Evolutionary conservation across 805 yeast genomes (phyloP), one percentile per base, ranked within the genome.

Genomic region (Blastobotrys parvus): DNA sequence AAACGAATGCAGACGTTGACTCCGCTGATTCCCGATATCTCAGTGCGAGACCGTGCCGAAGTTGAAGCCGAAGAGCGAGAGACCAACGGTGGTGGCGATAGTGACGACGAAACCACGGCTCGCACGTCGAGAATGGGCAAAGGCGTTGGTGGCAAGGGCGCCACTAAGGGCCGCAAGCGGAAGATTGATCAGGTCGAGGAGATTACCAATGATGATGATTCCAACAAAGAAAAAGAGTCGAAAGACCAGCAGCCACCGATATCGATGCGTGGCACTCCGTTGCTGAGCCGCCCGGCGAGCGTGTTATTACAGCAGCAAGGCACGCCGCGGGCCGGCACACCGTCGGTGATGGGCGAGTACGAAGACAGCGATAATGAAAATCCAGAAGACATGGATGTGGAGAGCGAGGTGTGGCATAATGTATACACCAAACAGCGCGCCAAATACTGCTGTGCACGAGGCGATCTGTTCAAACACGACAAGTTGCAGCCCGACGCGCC

Each of bases 11-110:
- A 77, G 41, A 71, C 78, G 38, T 68, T 92, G 41, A 72, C 78
- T 4, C 95, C 95, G 0, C 66, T 86, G 47, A 90, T 92, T 32
- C 99, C 99, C 0, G 94, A 92, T 55, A 85, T 92, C 42, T 72
- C 76, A 0, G 74, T 92, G 3, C 71, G 88, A 51, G 87, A 59
- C 27, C 46, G 69, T 27, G 58, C 60, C 5, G 67, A 65, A 38
- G 65, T 63, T 18, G 69, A 63, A 43, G 65, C 68, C 6, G 68
- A 64, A 49, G 67, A 58, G 44, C 50, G 56, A 35, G 44, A 39
- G 16, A 35, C 34, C 17, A 43, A 43, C 10, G 39, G 21, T 23
- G 43, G 35, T 3, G 49, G 27, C 10, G 45, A 35, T 17, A 35
- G 19, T 29, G 38, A 35, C 20, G 37, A 38, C 3, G 38, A 29